A percentile compares a stretch with the other conserved stretches of the same genome.
phyloP scores from a whole-genome alignment of 805 yeast species.

The Lachancea thermotolerans region DNA sequence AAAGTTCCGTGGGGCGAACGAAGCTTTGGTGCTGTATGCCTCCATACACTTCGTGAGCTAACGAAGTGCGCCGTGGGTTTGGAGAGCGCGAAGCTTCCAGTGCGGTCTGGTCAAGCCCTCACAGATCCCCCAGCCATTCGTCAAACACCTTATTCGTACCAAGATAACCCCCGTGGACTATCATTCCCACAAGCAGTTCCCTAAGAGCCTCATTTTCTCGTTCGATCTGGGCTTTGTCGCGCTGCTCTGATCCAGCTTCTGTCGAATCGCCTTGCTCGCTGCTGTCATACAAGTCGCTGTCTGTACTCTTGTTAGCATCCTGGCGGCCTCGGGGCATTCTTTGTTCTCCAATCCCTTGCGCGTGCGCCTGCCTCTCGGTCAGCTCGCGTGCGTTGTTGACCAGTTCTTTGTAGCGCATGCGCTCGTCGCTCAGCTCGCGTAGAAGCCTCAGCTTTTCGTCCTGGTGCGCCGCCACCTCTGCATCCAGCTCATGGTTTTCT shows the following conservation, averaged over 20 bases:
- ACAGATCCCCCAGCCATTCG: constrained; percentile 5
- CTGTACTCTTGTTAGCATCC: neutral
- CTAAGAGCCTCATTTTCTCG: constrained; percentile 4
- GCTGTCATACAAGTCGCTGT: neutral
- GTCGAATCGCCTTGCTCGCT: neutral
- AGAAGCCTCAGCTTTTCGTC: neutral
- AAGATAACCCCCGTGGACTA: constrained; percentile 6
- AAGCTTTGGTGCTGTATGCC: no score
- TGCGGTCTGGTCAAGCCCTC: neutral
- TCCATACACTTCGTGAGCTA: no score
- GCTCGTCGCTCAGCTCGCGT: neutral
- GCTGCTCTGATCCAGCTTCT: neutral
- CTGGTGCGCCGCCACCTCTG: constrained; percentile 7
- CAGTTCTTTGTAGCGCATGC: neutral
- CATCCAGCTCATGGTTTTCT: constrained; percentile 16
- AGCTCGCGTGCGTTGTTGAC: neutral
- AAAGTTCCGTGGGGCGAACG: no score
- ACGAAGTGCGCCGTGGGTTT: no score
- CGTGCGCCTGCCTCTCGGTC: neutral
- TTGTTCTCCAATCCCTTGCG: no score
- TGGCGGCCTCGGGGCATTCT: no score
- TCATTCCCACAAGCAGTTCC: constrained; percentile 3
- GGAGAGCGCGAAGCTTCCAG: no score
- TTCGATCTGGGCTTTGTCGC: neutral
- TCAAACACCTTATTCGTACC: constrained; percentile 3